Evolutionary conservation across 164 flowering plant species (phyloP).

Genomic region (Vitis riparia): DNA sequence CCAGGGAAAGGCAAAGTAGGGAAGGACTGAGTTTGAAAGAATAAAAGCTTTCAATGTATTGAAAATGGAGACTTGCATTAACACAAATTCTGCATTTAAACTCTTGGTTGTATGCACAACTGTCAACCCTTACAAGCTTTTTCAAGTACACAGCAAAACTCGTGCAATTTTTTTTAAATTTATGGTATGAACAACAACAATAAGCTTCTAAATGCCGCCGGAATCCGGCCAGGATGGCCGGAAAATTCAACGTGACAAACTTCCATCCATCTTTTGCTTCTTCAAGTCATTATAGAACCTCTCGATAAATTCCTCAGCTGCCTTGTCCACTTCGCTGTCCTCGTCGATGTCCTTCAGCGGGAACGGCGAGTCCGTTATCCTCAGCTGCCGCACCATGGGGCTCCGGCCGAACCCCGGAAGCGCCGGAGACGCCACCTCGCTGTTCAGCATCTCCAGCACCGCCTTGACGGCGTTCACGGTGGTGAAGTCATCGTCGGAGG

Average conservation of each 20-base stretch:
- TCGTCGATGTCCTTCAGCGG: slow-evolving; percentile 39
- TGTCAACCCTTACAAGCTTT: not conserved
- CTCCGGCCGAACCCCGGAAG: slow-evolving; percentile 54
- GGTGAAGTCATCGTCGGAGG: slow-evolving; percentile 28
- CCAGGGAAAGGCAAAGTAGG: no score
- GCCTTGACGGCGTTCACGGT: slow-evolving; percentile 30
- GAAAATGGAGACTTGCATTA: not conserved
- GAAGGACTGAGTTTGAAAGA: no score
- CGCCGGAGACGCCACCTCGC: slow-evolving; percentile 33
- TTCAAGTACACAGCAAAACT: not conserved
- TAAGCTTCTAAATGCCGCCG: not conserved
- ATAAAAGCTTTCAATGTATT: no score
- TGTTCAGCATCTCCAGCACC: slow-evolving; percentile 45
- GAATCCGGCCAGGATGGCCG: slow-evolving; percentile 9
- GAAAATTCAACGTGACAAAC: not conserved
- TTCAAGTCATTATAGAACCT: slow-evolving; percentile 65
- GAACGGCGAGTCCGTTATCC: slow-evolving; percentile 72
- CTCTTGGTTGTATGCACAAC: not conserved
- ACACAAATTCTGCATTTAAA: not conserved
- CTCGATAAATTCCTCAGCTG: slow-evolving; percentile 77
- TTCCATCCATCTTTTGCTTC: slow-evolving; percentile 36
- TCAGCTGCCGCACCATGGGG: slow-evolving; percentile 53
- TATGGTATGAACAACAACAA: not conserved
- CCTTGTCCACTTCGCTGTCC: slow-evolving; percentile 42
- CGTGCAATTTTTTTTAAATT: no score